phyloP scores from a whole-genome alignment of 306 rosid genomes.

The Arachis hypogaea region DNA sequence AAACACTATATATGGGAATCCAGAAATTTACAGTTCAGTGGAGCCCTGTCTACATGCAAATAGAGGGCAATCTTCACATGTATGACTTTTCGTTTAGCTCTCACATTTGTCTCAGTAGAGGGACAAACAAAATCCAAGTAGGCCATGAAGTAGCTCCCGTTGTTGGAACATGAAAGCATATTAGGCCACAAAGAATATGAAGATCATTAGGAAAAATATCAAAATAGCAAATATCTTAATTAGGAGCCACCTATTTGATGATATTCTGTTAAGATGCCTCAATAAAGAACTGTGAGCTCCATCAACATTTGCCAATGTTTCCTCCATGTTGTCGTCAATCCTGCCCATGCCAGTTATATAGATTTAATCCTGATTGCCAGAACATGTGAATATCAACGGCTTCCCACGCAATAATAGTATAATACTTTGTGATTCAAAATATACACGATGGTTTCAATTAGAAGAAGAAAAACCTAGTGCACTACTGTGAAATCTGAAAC shows the following conservation, averaged over 20 bases:
- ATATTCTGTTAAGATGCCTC: slow-evolving; percentile 83
- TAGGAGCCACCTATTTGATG: slow-evolving; percentile 90
- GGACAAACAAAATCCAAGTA: slow-evolving; percentile 31
- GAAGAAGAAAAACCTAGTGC: slow-evolving; percentile 6
- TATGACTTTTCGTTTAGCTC: slow-evolving; percentile 33
- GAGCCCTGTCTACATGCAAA: slow-evolving; percentile 29
- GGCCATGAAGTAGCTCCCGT: slow-evolving; percentile 35
- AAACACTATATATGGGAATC: slow-evolving; percentile 34
- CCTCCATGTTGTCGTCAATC: slow-evolving; percentile 95
- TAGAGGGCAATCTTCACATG: slow-evolving; percentile 34
- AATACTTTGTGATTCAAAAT: slow-evolving; percentile 6
- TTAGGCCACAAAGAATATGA: slow-evolving; percentile 85
- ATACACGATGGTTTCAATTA: slow-evolving; percentile 22
- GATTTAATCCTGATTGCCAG: slow-evolving; percentile 37
- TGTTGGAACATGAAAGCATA: slow-evolving; percentile 16
- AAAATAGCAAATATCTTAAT: slow-evolving; percentile 80
- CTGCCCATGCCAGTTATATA: slow-evolving; percentile 49
- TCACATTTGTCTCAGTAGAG: slow-evolving; percentile 25
- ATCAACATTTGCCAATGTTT: slow-evolving; percentile 85
- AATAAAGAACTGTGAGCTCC: slow-evolving; percentile 88
- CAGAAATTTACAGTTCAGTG: slow-evolving; percentile 31
- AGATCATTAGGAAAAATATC: slow-evolving; percentile 70
- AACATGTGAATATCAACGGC: slow-evolving; percentile 28
- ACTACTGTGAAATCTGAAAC: background rate
- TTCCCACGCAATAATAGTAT: slow-evolving; percentile 6